Conservation (phyloP, 2,329 filamentous ascomycete genomes). For the Zasmidium citrigriseum region DNA sequence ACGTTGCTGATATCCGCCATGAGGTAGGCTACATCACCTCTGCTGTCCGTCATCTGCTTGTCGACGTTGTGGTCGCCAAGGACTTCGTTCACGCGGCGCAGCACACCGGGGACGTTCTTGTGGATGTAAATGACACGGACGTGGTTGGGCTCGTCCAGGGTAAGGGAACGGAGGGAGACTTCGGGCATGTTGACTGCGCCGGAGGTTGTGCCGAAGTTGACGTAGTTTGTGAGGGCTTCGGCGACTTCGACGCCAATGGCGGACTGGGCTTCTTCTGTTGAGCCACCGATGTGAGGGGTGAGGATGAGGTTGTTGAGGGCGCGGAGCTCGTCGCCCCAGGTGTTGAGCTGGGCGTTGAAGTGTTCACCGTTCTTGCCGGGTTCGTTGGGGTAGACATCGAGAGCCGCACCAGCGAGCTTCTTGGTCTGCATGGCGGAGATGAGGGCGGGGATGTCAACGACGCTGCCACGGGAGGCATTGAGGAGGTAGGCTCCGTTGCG, state of each 20-base stretch:
- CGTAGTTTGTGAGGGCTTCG: constrained; percentile 88
- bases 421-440: constrained; percentile 83
- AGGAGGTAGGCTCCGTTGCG: constrained; percentile 91
- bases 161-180: constrained; percentile 84
- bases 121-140: constrained; percentile 96
- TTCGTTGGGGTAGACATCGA: constrained; percentile 95
- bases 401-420: constrained; percentile 88
- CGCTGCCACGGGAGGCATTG: constrained; percentile 90
- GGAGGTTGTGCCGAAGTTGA: constrained; percentile 89
- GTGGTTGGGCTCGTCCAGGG: constrained; percentile 83
- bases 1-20: constrained; percentile 97
- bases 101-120: constrained; percentile 91
- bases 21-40: constrained; percentile 89
- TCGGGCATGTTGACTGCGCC: constrained; percentile 98
- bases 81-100: constrained; percentile 93
- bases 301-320: constrained; percentile 89
- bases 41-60: constrained; percentile 96
- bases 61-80: constrained; percentile 95
- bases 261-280: constrained; percentile 94
- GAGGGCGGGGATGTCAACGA: constrained; percentile 90
- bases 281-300: constrained; percentile 95
- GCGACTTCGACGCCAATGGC: constrained; percentile 94
- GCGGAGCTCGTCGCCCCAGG: constrained; percentile 82
- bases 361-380: constrained; percentile 93
- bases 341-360: constrained; percentile 81